These are phyloP conservation scores for Sphaerulina musiva DNA, from an alignment of 2,329 filamentous ascomycete species.

Conservation along the genomic window DNA sequence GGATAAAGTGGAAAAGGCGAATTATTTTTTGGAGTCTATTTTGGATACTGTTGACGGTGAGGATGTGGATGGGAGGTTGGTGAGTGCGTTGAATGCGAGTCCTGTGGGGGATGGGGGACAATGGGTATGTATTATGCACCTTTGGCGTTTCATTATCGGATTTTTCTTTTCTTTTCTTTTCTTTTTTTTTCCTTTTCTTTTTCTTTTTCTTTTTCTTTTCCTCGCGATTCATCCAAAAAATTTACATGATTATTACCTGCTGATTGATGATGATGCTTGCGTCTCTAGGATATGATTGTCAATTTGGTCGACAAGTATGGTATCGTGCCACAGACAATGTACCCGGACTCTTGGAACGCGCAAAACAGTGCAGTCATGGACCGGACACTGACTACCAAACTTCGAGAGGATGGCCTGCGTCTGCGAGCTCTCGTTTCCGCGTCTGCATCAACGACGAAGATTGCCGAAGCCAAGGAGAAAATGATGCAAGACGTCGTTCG, in stretches of 20 bases:
- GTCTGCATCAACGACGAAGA: conserved; percentile 32
- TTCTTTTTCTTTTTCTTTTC: not conserved
- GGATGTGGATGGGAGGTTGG: conserved; percentile 64
- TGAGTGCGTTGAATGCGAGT: conserved; percentile 61
- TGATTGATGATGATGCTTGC: not conserved
- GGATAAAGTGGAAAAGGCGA: conserved; percentile 89
- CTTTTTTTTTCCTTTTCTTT: no score
- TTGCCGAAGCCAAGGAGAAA: conserved; percentile 55
- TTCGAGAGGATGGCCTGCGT: conserved; percentile 74
- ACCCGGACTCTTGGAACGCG: conserved; percentile 77
- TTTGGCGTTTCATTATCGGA: no score
- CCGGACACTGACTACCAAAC: conserved; percentile 69
- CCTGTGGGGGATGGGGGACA: conserved; percentile 78
- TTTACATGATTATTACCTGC: conserved; percentile 39
- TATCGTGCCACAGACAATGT: conserved; percentile 69
- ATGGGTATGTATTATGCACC: conserved; percentile 44
- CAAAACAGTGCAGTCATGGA: conserved; percentile 65
- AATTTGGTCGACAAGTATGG: conserved; percentile 84
- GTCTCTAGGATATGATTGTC: conserved; percentile 65
- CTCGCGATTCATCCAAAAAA: not conserved
- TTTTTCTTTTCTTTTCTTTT: no score
- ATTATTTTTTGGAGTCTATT: conserved; percentile 81
- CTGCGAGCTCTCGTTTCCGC: conserved; percentile 54
- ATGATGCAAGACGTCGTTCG: conserved; percentile 76
- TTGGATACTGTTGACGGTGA: conserved; percentile 62